Conservation (phyloP, 1,284 basidiomycete genomes). For the Tylopilus orsonianus region DNA sequence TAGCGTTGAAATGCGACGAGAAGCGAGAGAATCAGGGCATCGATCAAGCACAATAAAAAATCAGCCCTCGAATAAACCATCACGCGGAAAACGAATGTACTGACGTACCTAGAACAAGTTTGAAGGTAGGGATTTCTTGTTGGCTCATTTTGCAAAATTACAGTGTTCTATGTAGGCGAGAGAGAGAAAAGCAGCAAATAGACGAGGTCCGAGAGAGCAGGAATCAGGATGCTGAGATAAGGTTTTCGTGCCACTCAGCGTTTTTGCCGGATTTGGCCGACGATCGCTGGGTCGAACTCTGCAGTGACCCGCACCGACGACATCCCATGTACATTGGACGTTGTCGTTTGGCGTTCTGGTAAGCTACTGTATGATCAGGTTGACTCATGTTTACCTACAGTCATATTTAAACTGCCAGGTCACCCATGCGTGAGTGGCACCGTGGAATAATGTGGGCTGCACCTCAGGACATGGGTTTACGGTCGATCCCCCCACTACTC, state of each 20-base stretch:
- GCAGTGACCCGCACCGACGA: background rate
- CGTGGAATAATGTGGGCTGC: too few species aligned
- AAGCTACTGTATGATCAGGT: background rate
- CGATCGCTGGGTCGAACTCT: constrained; percentile 7
- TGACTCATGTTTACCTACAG: too few species aligned
- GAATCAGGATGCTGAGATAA: constrained; percentile 39
- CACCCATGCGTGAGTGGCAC: background rate
- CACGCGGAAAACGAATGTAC: background rate
- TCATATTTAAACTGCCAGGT: background rate
- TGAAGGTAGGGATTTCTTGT: constrained; percentile 83
- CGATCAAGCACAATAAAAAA: constrained; percentile 32
- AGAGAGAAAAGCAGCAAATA: constrained; percentile 13
- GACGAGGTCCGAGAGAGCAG: constrained; percentile 32
- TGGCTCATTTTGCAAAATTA: constrained; percentile 43
- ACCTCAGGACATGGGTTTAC: too few species aligned
- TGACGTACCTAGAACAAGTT: constrained; percentile 91
- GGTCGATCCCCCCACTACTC: too few species aligned
- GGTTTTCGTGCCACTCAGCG: constrained; percentile 33
- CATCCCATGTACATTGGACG: background rate
- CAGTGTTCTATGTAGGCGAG: constrained; percentile 25
- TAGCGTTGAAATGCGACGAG: constrained; percentile 26
- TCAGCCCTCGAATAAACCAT: constrained; percentile 23
- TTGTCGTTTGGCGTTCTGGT: background rate
- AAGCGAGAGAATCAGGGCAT: constrained; percentile 21
- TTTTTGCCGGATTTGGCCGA: constrained; percentile 27